These are phyloP conservation scores for Phytopythium chamaehyphon DNA, from an alignment of 352 stramenopile genomes.

Conservation along the genomic window DNA sequence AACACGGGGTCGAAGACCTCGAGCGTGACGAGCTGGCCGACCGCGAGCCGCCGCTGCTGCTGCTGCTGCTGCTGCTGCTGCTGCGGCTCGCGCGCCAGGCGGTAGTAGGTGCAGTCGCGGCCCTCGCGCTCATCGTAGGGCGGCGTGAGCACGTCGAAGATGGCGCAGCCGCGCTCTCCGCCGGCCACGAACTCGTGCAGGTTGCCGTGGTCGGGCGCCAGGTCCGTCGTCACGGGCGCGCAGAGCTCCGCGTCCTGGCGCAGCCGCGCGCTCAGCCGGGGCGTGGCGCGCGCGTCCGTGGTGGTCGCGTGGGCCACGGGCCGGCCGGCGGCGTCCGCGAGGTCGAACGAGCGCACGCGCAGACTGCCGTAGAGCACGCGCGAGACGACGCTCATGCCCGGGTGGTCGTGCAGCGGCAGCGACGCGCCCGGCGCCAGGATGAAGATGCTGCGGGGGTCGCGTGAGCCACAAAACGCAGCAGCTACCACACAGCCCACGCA, in stretches of 20 bases:
- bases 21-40: slow-evolving; percentile 23
- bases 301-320: slow-evolving; percentile 4
- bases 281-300: neutral
- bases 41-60: slow-evolving; percentile 6
- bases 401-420: slow-evolving; percentile 82
- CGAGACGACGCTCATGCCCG: slow-evolving; percentile 82
- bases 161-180: slow-evolving; percentile 64
- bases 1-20: slow-evolving; percentile 53
- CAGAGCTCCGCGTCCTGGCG: slow-evolving; percentile 29
- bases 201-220: slow-evolving; percentile 69
- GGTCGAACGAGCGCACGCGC: slow-evolving; percentile 59
- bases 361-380: slow-evolving; percentile 74
- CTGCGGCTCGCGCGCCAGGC: slow-evolving; percentile 24
- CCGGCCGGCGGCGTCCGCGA: slow-evolving; percentile 23
- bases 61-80: neutral
- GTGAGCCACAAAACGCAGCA: too few species aligned
- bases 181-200: slow-evolving; percentile 78
- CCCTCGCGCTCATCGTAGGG: slow-evolving; percentile 65
- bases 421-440: slow-evolving; percentile 64
- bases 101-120: slow-evolving; percentile 77
- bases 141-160: slow-evolving; percentile 86
- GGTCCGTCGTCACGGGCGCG: slow-evolving; percentile 62
- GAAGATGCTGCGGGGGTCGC: slow-evolving; percentile 54
- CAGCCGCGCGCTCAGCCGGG: slow-evolving; percentile 24
- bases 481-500: slow-evolving; percentile 10